Percentiles rank a stretch among this genome's conserved stretches.
phyloP scores from a whole-genome alignment of 2,329 filamentous ascomycete species.

The Diaporthe capsici region DNA sequence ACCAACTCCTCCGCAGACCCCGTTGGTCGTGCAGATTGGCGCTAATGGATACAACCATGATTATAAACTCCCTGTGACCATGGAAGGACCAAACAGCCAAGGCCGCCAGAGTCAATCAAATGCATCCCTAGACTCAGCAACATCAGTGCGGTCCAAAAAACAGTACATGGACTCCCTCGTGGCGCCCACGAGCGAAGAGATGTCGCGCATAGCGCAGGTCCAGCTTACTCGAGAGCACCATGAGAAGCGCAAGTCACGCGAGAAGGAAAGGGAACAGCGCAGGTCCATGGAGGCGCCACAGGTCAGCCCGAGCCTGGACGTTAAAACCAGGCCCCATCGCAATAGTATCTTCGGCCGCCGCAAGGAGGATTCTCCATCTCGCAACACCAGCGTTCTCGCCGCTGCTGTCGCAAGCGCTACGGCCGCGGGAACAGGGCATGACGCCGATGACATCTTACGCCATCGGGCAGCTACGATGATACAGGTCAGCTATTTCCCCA shows the following conservation, averaged over 20 bases:
- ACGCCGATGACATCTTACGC: conserved; percentile 45
- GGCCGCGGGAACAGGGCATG: conserved; percentile 32
- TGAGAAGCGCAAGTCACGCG: conserved; percentile 57
- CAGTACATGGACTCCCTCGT: conserved; percentile 66
- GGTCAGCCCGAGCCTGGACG: conserved; percentile 16
- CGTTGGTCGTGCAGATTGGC: conserved; percentile 2
- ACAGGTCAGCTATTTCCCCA: conserved; percentile 53
- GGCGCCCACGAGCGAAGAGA: conserved; percentile 61
- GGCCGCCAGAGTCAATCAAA: conserved; percentile 39
- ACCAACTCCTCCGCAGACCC: conserved; percentile 37
- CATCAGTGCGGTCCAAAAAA: conserved; percentile 50
- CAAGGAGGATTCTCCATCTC: conserved; percentile 30
- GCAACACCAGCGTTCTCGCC: conserved; percentile 27
- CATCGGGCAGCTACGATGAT: conserved; percentile 69
- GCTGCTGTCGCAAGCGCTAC: conserved; percentile 34
- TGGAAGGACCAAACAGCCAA: conserved; percentile 7
- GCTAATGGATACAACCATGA: conserved; percentile 2
- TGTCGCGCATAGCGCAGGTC: conserved; percentile 62
- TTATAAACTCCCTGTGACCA: conserved; percentile 1
- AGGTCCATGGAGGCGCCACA: conserved; percentile 42
- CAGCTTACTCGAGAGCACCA: conserved; percentile 64
- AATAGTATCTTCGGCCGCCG: conserved; percentile 43
- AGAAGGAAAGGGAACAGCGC: conserved; percentile 55
- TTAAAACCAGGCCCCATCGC: conserved; percentile 41
- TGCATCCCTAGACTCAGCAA: conserved; percentile 44